These are phyloP conservation scores for Populus trichocarpa DNA, from an alignment of 441 rosid species.

Conservation along the genomic window DNA sequence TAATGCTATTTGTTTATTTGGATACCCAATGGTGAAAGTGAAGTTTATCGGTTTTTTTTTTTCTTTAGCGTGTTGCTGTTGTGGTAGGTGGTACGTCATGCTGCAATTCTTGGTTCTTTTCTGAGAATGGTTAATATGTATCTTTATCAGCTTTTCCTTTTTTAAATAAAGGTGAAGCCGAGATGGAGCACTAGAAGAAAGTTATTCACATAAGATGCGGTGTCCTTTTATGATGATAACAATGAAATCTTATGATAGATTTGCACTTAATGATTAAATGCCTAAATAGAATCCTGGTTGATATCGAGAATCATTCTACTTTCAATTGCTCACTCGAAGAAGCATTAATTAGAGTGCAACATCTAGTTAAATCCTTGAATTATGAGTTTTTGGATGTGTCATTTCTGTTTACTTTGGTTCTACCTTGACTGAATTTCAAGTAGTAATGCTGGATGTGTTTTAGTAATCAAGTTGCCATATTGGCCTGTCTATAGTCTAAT, in stretches of 20 bases:
- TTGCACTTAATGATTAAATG: constrained; percentile 3
- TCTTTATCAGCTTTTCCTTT: constrained; percentile 1
- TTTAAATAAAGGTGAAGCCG: neutral
- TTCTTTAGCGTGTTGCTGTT: constrained; percentile 16
- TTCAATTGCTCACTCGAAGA: neutral
- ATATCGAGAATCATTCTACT: neutral
- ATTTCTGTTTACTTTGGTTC: constrained; percentile 5
- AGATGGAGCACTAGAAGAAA: constrained; percentile 9
- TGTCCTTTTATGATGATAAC: constrained; percentile 22
- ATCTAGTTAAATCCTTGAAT: neutral
- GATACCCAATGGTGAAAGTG: constrained; percentile 18
- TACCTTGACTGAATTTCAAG: neutral
- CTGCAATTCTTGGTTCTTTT: constrained; percentile 25
- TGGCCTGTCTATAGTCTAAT: neutral
- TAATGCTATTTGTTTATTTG: constrained; percentile 4
- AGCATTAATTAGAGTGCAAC: constrained; percentile 1
- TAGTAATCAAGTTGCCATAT: neutral
- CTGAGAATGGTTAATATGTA: constrained; percentile 17
- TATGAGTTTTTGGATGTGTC: constrained; percentile 10
- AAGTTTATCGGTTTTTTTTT: constrained; percentile 23
- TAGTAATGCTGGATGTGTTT: neutral
- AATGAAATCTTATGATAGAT: constrained; percentile 19
- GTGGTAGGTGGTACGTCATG: constrained; percentile 32
- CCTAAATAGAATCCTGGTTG: neutral
- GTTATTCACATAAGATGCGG: constrained; percentile 14